Evolutionary conservation across 768 basidiomycete genomes (phyloP).

Genomic region (Phallus indusiatus): DNA sequence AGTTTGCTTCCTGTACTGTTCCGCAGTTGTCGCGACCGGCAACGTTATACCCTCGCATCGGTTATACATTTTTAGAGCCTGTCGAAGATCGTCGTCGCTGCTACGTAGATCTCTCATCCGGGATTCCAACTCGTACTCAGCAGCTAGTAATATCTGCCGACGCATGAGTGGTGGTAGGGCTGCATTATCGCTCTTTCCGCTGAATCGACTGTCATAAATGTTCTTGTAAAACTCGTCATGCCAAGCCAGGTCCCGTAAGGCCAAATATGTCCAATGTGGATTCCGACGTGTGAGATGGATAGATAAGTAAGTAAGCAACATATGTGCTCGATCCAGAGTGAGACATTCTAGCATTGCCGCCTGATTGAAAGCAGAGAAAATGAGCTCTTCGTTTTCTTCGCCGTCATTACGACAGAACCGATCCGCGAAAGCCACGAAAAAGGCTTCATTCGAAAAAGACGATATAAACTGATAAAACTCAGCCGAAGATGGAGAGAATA

Average conservation of each 20-base stretch:
- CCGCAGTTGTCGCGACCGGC: background rate
- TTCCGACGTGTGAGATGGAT: conserved; percentile 54
- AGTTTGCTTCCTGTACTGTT: background rate
- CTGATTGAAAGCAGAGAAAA: conserved; percentile 62
- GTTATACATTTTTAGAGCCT: conserved; percentile 10
- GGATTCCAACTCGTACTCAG: conserved; percentile 9
- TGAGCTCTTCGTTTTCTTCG: conserved; percentile 43
- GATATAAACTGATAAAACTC: conserved; percentile 81
- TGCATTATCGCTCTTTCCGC: conserved; percentile 51
- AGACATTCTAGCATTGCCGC: conserved; percentile 79
- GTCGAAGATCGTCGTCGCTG: conserved; percentile 1
- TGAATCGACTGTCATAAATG: conserved; percentile 66
- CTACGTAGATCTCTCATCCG: conserved; percentile 4
- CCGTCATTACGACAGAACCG: conserved; percentile 58
- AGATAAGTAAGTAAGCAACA: conserved; percentile 64
- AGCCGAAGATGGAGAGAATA: conserved; percentile 54
- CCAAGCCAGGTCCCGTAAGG: conserved; percentile 66
- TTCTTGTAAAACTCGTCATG: conserved; percentile 68
- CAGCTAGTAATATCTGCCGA: conserved; percentile 12
- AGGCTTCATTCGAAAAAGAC: conserved; percentile 73
- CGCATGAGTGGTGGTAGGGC: conserved; percentile 57
- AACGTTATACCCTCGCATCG: conserved; percentile 10
- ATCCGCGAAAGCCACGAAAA: conserved; percentile 76
- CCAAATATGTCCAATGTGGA: conserved; percentile 54
- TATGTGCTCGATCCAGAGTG: conserved; percentile 79